Evolutionary conservation across 192 early-diverging fungal genomes (phyloP).

Genomic region (Dispira parvispora): DNA sequence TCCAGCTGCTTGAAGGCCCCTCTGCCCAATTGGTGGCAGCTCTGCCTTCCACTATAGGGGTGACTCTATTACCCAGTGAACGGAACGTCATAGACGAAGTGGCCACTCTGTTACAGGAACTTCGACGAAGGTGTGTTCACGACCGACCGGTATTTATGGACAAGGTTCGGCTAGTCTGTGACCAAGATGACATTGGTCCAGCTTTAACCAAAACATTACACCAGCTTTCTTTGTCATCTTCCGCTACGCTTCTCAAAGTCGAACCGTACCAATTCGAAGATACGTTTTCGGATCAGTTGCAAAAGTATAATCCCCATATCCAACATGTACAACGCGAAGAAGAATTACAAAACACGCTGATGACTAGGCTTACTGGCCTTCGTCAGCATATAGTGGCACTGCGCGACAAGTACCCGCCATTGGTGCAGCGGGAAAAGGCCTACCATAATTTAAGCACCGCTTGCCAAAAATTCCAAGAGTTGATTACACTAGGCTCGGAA

Average conservation of each 20-base stretch:
- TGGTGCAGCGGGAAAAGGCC: background rate
- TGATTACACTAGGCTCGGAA: background rate
- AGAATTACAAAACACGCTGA: background rate
- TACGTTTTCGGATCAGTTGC: background rate
- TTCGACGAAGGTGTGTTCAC: background rate
- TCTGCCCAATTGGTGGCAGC: background rate
- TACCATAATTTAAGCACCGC: background rate
- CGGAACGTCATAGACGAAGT: background rate
- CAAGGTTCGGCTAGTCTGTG: background rate
- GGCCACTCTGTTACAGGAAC: background rate
- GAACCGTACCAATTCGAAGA: background rate
- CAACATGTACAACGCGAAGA: background rate
- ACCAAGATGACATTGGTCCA: constrained; percentile 5
- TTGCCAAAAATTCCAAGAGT: background rate
- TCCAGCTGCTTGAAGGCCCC: constrained; percentile 1
- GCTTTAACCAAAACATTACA: constrained; percentile 3
- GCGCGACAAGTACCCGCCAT: background rate
- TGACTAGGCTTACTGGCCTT: background rate
- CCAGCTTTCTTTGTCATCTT: background rate
- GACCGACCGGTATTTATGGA: background rate
- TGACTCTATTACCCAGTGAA: background rate
- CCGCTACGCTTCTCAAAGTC: background rate
- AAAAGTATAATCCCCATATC: background rate
- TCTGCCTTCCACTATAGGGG: background rate
- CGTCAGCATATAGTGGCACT: background rate